Base-by-base conservation (phyloP, 2,329 filamentous ascomycete species). In the Niveomyces coronatus region DNA sequence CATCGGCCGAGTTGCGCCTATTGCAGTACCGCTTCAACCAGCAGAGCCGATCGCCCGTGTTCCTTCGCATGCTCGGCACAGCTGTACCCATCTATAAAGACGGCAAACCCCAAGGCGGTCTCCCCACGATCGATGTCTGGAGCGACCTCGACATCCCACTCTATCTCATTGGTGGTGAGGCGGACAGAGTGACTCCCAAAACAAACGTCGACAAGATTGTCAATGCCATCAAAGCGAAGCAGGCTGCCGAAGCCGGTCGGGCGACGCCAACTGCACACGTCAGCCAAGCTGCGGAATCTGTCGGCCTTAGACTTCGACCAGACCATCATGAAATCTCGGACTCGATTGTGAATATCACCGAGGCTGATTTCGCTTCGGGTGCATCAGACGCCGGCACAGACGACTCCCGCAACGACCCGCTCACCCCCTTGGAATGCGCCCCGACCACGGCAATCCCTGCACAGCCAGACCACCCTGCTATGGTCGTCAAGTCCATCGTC, bases 1-100 rank as follows among this genome's bases (percentile, higher is more conserved):
- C 81, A 1, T 80, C 85, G 29, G 57, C 67, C 4, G 74, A 84
- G 48, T 71, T 80, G 2, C 78, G 76, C 50, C 67, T 69, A 40
- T 65, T 86, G 24, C 85, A 89, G 55, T 58, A 81, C 40, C 71
- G 72, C 3, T 89, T 80, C 61, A 96, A 96, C 55, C 70, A 73
- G 42, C 86, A 94, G 55, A 94, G 85, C 45, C 76, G 71, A 46
- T 91, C 87, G 0, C 70, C 81, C 0, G 84, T 91, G 0, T 94
- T 85, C 72, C 76, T 83, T 47, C 76, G 86, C 27, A 87, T 94
- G 77, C 79, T 80, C 1, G 77, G 70, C 56, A 85, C 87, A 0
- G 68, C 70, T 35, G 65, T 91, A 17, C 81, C 85, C 0, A 60
- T 56, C 0, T 81, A 79, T 41, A 55, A 67, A 4, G 53, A 66